phyloP scores from a whole-genome alignment of 139 green algal genomes.

The Tetradesmus lagerheimii region DNA sequence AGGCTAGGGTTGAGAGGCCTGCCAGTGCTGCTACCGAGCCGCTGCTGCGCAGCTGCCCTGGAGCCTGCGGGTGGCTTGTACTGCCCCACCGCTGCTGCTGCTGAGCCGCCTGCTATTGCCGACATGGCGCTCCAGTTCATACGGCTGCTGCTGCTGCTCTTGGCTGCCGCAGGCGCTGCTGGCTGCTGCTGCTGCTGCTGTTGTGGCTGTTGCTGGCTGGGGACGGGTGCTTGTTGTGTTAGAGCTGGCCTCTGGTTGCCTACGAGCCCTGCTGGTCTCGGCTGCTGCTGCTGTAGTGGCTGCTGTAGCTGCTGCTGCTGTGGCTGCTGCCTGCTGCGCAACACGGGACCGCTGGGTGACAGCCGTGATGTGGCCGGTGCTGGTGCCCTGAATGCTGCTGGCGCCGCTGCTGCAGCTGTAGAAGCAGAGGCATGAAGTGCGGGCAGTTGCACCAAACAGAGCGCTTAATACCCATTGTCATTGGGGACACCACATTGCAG shows the following conservation, averaged over 20 bases:
- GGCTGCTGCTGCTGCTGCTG: background rate
- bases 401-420: constrained; percentile 16
- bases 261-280: background rate
- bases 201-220: constrained; percentile 30
- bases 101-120: constrained; percentile 72
- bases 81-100: constrained; percentile 36
- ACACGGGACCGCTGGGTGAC: background rate
- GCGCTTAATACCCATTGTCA: too few species aligned
- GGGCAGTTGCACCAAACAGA: background rate
- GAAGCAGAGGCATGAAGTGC: background rate
- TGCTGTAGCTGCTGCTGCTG: background rate
- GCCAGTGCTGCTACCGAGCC: constrained; percentile 15
- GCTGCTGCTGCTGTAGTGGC: constrained; percentile 5
- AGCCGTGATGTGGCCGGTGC: background rate
- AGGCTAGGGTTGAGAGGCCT: background rate
- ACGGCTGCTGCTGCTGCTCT: background rate
- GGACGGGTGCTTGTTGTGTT: too few species aligned
- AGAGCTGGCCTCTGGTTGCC: background rate
- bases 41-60: constrained; percentile 26
- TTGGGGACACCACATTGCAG: too few species aligned
- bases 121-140: constrained; percentile 68
- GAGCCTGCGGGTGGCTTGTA: background rate
- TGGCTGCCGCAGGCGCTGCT: background rate
- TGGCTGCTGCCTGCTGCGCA: background rate
- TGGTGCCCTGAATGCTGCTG: background rate